A percentile compares a stretch with the other conserved stretches of the same genome.
Conservation (phyloP, 768 basidiomycete species). For the Mycena olivaceomarginata region DNA sequence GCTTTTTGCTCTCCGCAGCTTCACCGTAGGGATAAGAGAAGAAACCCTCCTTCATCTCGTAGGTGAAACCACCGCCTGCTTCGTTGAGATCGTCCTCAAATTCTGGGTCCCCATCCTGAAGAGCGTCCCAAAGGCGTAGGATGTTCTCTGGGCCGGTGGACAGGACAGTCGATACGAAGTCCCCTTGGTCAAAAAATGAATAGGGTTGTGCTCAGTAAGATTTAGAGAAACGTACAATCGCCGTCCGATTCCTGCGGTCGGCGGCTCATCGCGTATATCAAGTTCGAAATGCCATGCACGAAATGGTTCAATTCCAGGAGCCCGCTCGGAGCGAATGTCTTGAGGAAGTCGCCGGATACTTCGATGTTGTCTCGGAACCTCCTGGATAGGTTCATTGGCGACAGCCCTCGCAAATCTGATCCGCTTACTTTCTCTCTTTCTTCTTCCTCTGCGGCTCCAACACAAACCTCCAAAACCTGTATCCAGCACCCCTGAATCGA, state of each 20-base stretch:
- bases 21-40: neutral
- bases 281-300: constrained; percentile 5
- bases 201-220: neutral
- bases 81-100: neutral
- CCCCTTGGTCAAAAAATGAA: neutral
- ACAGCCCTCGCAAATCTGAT: too few relatives aligned
- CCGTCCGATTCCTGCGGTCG: neutral
- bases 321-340: neutral
- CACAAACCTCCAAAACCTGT: constrained; percentile 21
- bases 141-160: constrained; percentile 24
- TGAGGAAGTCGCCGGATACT: neutral
- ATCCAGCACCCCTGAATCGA: constrained; percentile 10
- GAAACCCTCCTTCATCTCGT: constrained; percentile 18
- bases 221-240: neutral
- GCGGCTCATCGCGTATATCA: constrained; percentile 20
- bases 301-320: constrained; percentile 14
- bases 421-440: neutral
- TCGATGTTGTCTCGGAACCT: neutral
- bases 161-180: constrained; percentile 9
- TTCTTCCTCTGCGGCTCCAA: neutral
- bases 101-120: neutral
- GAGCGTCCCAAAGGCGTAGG: constrained; percentile 10
- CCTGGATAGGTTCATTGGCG: neutral
- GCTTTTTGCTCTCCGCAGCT: neutral
- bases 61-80: neutral